Percentiles rank a stretch among this genome's conserved stretches.
Evolutionary conservation across 257 asterid genomes (phyloP).

Genomic region (Petunia axillaris): DNA sequence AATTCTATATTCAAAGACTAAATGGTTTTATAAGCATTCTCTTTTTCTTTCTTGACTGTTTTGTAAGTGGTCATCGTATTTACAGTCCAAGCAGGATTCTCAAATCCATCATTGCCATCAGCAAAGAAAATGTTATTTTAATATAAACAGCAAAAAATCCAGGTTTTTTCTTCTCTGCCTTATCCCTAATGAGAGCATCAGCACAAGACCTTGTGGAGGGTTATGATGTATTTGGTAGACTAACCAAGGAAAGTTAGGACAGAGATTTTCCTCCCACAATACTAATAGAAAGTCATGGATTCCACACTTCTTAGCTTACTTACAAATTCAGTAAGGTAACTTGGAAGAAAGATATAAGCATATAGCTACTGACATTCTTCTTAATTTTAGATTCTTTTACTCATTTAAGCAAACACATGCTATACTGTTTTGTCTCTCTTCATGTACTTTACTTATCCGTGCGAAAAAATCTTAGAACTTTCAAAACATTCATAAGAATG

Average conservation of each 20-base stretch:
- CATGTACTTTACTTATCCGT: slow-evolving; percentile 13
- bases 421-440: not conserved
- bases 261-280: not conserved
- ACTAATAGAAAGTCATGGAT: slow-evolving; percentile 3
- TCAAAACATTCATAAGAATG: not conserved
- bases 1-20: slow-evolving; percentile 4
- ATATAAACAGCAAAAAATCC: not conserved
- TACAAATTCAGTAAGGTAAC: not conserved
- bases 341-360: not conserved
- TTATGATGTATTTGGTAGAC: not conserved
- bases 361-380: not conserved
- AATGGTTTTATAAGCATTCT: not conserved
- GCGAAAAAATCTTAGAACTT: not conserved
- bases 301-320: not conserved
- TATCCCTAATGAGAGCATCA: not conserved
- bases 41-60: slow-evolving; percentile 1
- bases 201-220: slow-evolving; percentile 10
- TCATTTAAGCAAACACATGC: not conserved
- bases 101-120: not conserved
- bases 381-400: slow-evolving; percentile 1
- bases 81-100: slow-evolving; percentile 15
- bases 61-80: not conserved
- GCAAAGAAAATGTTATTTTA: not conserved
- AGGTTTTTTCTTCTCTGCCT: not conserved
- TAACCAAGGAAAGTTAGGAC: not conserved